Evolutionary conservation across 1,284 basidiomycete species (phyloP), one percentile per base, ranked within the genome.

Genomic region (Xerocomus amazonicus): DNA sequence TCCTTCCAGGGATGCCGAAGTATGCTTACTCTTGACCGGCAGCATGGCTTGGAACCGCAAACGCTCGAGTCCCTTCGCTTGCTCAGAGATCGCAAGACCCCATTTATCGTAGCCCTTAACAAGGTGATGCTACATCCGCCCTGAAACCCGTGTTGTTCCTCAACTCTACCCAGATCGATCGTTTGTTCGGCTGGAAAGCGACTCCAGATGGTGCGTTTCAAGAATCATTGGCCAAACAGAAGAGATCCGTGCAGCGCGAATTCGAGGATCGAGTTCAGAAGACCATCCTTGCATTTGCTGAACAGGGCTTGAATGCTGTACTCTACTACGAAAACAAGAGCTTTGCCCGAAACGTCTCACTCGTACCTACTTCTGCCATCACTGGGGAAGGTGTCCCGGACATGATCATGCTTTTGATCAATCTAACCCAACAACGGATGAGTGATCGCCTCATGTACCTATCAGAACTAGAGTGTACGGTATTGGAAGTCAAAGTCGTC

Each of bases 381-480:
- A 97, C 96, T 1, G 97, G 97, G 55, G 97, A 99, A 74, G 97
- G 97, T 74, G 83, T 99, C 23, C 97, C 97, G n/a, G 97, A 99
- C 74, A 94, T 99, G 92, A 94, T 99, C 70, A 92, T 95, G 86
- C 80, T 99, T 32, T 85, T 99, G 65, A 84, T 98, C 71, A 95
- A 97, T 69, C 80, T 99, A 50, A 99, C 97, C 8, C 97, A 99
- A 70, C 91, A 96, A 71, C 84, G 97, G 54, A 98, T 99, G 96
- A 95, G 90, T 67, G 92, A 96, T 67, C 81, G 87, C 45, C 78
- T 99, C 58, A 99, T 99, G 97, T 99, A 98, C 73, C 81, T 99
- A 51, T 93, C 94, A 28, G 95, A 98, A 70, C 79, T 99, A 48
- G 95, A 98, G 73, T 98, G 95, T 70, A 99, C 97, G n/a, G 94